Base-by-base conservation (phyloP, 2,329 filamentous ascomycete species). In the Thielaviopsis punctulata region DNA sequence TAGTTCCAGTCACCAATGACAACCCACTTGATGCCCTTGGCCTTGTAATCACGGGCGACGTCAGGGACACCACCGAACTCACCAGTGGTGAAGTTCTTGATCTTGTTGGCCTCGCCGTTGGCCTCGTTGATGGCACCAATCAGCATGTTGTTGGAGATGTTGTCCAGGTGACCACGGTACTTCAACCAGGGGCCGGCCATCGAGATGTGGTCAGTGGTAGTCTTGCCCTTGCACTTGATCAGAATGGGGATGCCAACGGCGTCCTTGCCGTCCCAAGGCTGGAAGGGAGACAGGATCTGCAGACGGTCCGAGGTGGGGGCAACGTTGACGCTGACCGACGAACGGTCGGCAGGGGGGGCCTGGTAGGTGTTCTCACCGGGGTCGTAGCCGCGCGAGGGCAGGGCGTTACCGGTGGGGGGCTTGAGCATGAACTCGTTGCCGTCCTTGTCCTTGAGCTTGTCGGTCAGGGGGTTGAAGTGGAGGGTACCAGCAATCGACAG, bases 1-100 rank as follows among this genome's bases (percentile, higher is more conserved):
- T 96, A 96, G 79, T 98, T 98, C 88, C 88, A 96, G 79, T 96
- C 92, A 73, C 92, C 92, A 65, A 98, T 71, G 59, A 98, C 92
- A 65, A 95, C 89, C 92, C 92, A 98, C 72, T 82, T 80, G 69
- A 96, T 83, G 56, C 87, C 88, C 74, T 92, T 89, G 69, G 83
- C 80, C 84, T 98, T 98, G 82, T 96, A 96, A 73, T 95, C 87
- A 76, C 90, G 87, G 60, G 92, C 92, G 63, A 89, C 89, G 56
- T 84, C 87, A 55, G 92, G 92, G 53, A 98, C 92, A 56, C 86
- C 85, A 64, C 83, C 88, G 67, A 79, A 90, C 60, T 89, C 80
- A 62, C 82, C 86, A 57, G 75, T 94, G 63, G 84, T 82, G 70
- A 78, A 72, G 80, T 98, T 95, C 77, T 86, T 84, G 69, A 98